Evolutionary conservation across 2,329 filamentous ascomycete genomes (phyloP).

Genomic region (Sarocladium strictum): DNA sequence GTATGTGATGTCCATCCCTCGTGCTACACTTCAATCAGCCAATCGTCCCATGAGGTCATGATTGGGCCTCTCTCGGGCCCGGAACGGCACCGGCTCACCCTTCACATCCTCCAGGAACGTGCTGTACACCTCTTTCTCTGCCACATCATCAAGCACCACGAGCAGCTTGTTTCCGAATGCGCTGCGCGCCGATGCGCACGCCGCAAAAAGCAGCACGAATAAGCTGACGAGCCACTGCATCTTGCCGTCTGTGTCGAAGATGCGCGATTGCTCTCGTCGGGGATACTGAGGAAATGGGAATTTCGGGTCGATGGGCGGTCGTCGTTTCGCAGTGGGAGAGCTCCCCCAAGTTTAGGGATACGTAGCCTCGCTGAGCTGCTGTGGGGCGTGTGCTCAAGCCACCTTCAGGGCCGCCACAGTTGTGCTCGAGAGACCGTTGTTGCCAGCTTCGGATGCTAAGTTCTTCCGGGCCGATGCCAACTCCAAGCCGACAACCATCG

Average conservation of each 20-base stretch:
- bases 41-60: slow-evolving; percentile 2
- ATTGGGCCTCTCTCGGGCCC: slow-evolving; percentile 5
- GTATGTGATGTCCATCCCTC: slow-evolving; percentile 76
- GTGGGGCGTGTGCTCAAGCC: slow-evolving; percentile 11
- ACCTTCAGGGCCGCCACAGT: background rate
- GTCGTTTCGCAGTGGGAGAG: background rate
- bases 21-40: slow-evolving; percentile 46
- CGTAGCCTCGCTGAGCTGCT: slow-evolving; percentile 25
- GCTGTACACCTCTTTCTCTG: slow-evolving; percentile 76
- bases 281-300: background rate
- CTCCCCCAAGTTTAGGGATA: slow-evolving; percentile 27
- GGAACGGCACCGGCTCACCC: slow-evolving; percentile 40
- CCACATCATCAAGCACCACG: slow-evolving; percentile 76
- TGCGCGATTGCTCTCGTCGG: background rate
- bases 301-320: background rate
- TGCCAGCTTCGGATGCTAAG: background rate
- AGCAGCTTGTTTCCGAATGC: slow-evolving; percentile 73
- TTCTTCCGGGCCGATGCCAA: slow-evolving; percentile 5
- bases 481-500: slow-evolving; percentile 1
- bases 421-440: background rate
- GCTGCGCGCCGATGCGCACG: slow-evolving; percentile 70
- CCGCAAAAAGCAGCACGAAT: slow-evolving; percentile 59
- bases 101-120: slow-evolving; percentile 71
- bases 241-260: slow-evolving; percentile 7
- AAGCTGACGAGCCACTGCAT: slow-evolving; percentile 75